A percentile compares a stretch with the other conserved stretches of the same genome.
These are phyloP conservation scores for Diutina neorugosa DNA, from an alignment of 1,139 yeast genomes.

Conservation along the genomic window DNA sequence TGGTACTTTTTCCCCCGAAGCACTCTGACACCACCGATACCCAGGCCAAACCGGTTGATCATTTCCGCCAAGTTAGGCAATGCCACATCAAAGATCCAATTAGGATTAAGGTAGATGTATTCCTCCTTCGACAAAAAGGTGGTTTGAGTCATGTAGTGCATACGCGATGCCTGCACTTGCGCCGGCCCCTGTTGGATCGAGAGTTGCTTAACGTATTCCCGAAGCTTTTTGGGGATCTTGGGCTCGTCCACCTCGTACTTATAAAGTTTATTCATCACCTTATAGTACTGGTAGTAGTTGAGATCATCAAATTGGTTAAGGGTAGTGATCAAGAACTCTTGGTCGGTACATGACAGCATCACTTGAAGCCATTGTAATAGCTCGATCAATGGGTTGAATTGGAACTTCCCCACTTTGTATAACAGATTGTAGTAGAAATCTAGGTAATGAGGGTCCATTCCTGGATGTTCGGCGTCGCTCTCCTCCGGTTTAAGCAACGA, in stretches of 20 bases:
- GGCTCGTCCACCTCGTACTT: slow-evolving; percentile 76
- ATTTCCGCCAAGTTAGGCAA: slow-evolving; percentile 51
- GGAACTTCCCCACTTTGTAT: slow-evolving; percentile 48
- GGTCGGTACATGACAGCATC: slow-evolving; percentile 48
- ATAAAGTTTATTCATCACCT: slow-evolving; percentile 57
- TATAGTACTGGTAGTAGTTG: slow-evolving; percentile 59
- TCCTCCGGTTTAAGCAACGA: background rate
- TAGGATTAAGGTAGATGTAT: slow-evolving; percentile 37
- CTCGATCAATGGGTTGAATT: slow-evolving; percentile 66
- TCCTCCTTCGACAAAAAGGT: slow-evolving; percentile 28
- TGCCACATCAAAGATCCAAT: slow-evolving; percentile 35
- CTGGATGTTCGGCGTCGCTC: slow-evolving; percentile 6
- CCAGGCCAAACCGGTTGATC: slow-evolving; percentile 50
- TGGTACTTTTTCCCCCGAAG: slow-evolving; percentile 39
- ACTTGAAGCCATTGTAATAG: slow-evolving; percentile 86
- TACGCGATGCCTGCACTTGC: slow-evolving; percentile 20
- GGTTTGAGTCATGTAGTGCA: slow-evolving; percentile 33
- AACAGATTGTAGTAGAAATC: slow-evolving; percentile 44
- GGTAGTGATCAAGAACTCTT: slow-evolving; percentile 45
- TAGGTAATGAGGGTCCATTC: slow-evolving; percentile 20
- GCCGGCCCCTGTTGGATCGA: slow-evolving; percentile 27
- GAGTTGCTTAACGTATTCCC: slow-evolving; percentile 21
- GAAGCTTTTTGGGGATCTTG: slow-evolving; percentile 38
- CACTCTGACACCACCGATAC: slow-evolving; percentile 40
- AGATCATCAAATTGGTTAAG: slow-evolving; percentile 45